Base-by-base conservation (phyloP, 345 rosid genomes). In the Trapa incisa region DNA sequence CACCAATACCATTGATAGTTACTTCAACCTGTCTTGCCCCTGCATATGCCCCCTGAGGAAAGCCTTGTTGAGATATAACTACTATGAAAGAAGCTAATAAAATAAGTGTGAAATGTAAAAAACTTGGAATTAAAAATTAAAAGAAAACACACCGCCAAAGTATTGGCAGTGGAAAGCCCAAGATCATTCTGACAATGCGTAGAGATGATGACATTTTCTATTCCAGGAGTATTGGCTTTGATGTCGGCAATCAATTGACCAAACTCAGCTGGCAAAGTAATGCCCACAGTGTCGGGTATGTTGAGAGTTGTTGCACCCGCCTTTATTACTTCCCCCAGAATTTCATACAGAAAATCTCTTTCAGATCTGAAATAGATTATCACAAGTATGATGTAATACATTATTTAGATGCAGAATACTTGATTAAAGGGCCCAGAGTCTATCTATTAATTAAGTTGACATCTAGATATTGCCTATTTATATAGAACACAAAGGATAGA, bases 171-270 rank as follows among this genome's bases (percentile, higher is more conserved):
- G 61, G 99, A 83, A 81, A 94, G 99, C 54, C 99, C 99, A 82
- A 91, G 96, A 91, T 91, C 99, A 75, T 91, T 87, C 72, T 94
- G 99, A 69, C 99, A 94, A 73, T 91, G 99, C 1, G 97, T 87
- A n/a, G 99, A 91, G 75, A 94, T 86, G 60, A 94, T 41, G 68
- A 86, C 96, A 68, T 91, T 89, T 65, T 89, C 84, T 37, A 91
- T 83, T 67, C 99, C 99, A 16, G 84, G 85, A 5, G 97, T 94
- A 70, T 94, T 91, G 9, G 89, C 87, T 70, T 83, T 94, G 61
- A 94, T 75, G 73, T 94, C 96, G 37, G 95, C 84, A 68, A 94
- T 94, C 81, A 94, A 45, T 65, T 82, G 70, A 58, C 97, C 96
- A 76, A 88, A 94, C 74, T 91, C 97, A 45, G 6, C 47, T 13